Percentiles rank a stretch among this genome's conserved stretches.
phyloP scores from a whole-genome alignment of 805 yeast species.

The Saccharomycopsis sp. region DNA sequence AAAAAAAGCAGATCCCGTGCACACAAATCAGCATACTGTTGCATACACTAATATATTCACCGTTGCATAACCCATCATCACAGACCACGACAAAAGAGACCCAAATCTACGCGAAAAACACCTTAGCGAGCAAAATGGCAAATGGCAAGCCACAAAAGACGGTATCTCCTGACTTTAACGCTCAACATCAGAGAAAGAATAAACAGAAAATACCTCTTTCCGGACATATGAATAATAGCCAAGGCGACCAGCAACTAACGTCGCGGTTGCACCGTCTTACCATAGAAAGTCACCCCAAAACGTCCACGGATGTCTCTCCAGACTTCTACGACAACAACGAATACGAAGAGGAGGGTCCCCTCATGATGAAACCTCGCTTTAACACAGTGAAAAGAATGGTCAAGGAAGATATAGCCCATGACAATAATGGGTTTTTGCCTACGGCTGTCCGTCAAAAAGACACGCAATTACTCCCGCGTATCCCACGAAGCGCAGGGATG shows the following conservation, averaged over 20 bases:
- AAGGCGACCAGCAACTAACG: background rate
- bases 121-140: too few relatives aligned
- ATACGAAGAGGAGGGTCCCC: background rate
- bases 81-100: too few relatives aligned
- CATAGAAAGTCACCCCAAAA: too few relatives aligned
- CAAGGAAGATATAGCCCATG: background rate
- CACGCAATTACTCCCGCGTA: background rate
- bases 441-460: background rate
- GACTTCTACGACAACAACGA: background rate
- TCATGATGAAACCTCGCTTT: conserved; percentile 1
- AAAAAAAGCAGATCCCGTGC: background rate
- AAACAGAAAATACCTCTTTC: too few relatives aligned
- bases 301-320: background rate
- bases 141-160: too few relatives aligned
- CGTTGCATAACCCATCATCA: too few relatives aligned
- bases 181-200: too few relatives aligned
- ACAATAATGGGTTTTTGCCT: background rate
- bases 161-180: too few relatives aligned
- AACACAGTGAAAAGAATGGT: background rate
- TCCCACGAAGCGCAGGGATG: background rate
- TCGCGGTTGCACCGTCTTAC: background rate
- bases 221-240: too few relatives aligned
- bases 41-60: too few relatives aligned
- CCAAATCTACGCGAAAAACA: too few relatives aligned
- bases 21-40: background rate